A percentile compares a stretch with the other conserved stretches of the same genome.
phyloP scores from a whole-genome alignment of 176 grass and related monocot genomes.

The Aechmea fasciata region DNA sequence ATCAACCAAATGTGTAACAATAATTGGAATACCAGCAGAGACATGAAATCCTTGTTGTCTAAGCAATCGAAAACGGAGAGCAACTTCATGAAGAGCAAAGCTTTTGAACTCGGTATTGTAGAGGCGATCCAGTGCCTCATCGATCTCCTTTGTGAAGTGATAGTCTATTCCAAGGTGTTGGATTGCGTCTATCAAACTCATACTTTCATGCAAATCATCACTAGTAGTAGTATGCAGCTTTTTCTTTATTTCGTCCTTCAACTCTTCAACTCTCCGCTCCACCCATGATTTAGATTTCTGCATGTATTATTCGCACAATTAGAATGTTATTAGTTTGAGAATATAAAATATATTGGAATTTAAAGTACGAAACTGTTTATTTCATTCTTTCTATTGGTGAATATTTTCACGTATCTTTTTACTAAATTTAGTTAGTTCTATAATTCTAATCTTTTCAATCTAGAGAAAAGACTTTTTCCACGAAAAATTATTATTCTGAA shows the following conservation, averaged over 20 bases:
- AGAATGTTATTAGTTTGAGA: too few species aligned
- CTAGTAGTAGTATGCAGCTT: neutral
- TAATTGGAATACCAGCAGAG: too few species aligned
- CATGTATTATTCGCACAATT: too few species aligned
- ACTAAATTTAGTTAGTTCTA: too few species aligned
- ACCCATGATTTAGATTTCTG: neutral
- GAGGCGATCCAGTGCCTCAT: neutral
- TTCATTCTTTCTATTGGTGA: too few species aligned
- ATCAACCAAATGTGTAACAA: neutral
- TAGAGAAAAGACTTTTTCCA: too few species aligned
- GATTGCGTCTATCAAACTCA: conserved; percentile 28
- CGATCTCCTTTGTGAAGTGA: conserved; percentile 30
- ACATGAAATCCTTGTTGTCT: conserved; percentile 2
- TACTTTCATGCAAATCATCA: neutral
- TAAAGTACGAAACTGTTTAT: too few species aligned
- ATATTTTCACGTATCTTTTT: too few species aligned
- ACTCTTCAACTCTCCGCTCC: neutral
- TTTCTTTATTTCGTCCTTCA: neutral
- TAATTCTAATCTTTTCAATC: too few species aligned
- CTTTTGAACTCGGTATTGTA: neutral
- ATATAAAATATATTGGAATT: too few species aligned
- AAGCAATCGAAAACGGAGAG: conserved; percentile 4
- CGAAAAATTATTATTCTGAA: too few species aligned
- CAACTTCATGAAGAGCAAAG: neutral
- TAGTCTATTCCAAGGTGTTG: conserved; percentile 23